Percentiles rank a stretch among this genome's conserved stretches.
Conservation (phyloP, 371 early-diverging fungal genomes). For the Mortierella polycephala region DNA sequence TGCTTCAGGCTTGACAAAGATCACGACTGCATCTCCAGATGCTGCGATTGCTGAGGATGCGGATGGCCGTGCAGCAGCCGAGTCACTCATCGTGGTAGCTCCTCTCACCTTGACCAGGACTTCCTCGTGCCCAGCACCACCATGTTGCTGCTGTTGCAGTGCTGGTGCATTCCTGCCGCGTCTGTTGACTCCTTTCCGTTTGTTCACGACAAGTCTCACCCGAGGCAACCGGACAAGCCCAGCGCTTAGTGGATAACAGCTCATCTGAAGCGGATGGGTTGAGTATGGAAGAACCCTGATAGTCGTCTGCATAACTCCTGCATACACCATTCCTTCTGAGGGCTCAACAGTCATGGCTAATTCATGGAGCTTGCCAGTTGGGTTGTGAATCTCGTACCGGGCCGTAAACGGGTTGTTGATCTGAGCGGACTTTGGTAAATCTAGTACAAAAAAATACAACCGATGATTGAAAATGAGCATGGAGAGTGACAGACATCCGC, state of each 20-base stretch:
- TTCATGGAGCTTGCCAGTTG: constrained; percentile 65
- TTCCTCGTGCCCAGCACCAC: constrained; percentile 19
- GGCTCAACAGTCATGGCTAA: constrained; percentile 69
- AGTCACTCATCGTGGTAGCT: neutral
- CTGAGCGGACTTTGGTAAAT: constrained; percentile 63
- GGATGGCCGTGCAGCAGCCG: neutral
- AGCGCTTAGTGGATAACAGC: constrained; percentile 59
- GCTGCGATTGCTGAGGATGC: constrained; percentile 3
- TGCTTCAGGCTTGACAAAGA: constrained; percentile 51
- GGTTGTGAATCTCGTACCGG: constrained; percentile 70
- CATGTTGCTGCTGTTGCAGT: constrained; percentile 12
- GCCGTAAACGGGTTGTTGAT: constrained; percentile 71
- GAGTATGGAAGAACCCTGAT: constrained; percentile 67
- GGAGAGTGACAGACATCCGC: too few relatives aligned
- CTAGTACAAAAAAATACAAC: constrained; percentile 28
- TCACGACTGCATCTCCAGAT: constrained; percentile 29
- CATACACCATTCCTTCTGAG: constrained; percentile 78
- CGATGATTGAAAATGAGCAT: neutral
- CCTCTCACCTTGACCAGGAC: constrained; percentile 40
- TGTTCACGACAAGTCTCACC: constrained; percentile 57
- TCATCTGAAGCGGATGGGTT: constrained; percentile 40
- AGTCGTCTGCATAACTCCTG: constrained; percentile 72
- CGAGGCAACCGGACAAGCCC: constrained; percentile 66
- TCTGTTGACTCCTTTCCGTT: constrained; percentile 16
- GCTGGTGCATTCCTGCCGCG: constrained; percentile 12